phyloP scores from a whole-genome alignment of 164 flowering plant genomes.

The Pachysandra terminalis region DNA sequence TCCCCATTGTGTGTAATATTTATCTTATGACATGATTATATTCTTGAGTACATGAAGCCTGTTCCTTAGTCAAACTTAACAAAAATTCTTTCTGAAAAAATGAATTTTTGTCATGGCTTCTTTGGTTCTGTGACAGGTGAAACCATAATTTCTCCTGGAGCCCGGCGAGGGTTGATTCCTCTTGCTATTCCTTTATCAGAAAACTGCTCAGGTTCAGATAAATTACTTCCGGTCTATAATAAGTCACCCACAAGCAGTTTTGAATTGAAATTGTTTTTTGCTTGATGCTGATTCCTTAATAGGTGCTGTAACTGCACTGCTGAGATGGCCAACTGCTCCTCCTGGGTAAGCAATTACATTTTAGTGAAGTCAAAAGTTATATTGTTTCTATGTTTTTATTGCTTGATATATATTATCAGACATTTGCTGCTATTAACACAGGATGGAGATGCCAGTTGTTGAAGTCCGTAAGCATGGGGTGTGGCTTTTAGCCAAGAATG shows the following conservation, averaged over 20 bases:
- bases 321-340: slow-evolving; percentile 96
- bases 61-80: background rate
- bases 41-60: background rate
- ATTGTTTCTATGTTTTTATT: slow-evolving; percentile 1
- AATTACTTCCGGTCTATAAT: slow-evolving; percentile 11
- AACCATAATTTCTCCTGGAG: slow-evolving; percentile 62
- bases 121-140: slow-evolving; percentile 48
- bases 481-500: slow-evolving; percentile 89
- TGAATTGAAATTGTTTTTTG: background rate
- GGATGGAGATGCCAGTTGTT: slow-evolving; percentile 98
- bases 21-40: background rate
- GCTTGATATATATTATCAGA: slow-evolving; percentile 9
- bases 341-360: slow-evolving; percentile 47
- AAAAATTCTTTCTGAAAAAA: background rate
- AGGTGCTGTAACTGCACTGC: slow-evolving; percentile 74
- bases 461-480: slow-evolving; percentile 79
- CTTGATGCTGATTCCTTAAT: background rate
- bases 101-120: background rate
- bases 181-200: slow-evolving; percentile 71
- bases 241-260: background rate
- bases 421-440: slow-evolving; percentile 20
- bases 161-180: slow-evolving; percentile 66
- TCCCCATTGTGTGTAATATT: background rate
- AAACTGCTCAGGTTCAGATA: slow-evolving; percentile 51
- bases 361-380: background rate